phyloP scores from a whole-genome alignment of 108 stramenopile species.

The Pseudonitzschia multiseries region DNA sequence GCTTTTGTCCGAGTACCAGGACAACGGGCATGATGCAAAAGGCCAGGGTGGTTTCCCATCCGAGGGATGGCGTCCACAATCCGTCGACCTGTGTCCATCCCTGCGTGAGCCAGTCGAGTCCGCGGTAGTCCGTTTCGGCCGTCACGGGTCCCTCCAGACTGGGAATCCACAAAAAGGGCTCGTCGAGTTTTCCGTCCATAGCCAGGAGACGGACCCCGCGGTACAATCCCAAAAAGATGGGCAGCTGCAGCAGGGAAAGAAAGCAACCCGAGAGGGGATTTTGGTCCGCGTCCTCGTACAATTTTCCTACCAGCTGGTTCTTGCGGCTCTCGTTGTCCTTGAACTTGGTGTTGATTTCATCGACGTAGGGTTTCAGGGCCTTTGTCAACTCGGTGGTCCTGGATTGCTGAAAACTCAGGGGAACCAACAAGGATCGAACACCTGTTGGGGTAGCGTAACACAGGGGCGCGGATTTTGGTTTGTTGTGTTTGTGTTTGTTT shows the following conservation, averaged over 20 bases:
- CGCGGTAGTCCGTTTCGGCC: constrained; percentile 69
- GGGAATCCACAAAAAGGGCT: constrained; percentile 96
- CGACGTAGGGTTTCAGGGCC: constrained; percentile 84
- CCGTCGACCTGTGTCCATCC: constrained; percentile 60
- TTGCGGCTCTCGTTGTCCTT: constrained; percentile 83
- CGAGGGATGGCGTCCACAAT: constrained; percentile 62
- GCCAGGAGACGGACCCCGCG: constrained; percentile 87
- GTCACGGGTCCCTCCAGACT: constrained; percentile 90
- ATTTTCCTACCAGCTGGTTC: constrained; percentile 87
- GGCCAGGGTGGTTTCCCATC: constrained; percentile 91
- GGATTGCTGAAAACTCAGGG: constrained; percentile 87
- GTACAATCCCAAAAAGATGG: constrained; percentile 93
- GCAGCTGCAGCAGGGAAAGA: constrained; percentile 85
- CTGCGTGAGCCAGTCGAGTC: constrained; percentile 81
- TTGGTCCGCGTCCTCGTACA: constrained; percentile 90
- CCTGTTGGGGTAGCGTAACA: constrained; percentile 18
- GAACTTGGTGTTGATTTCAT: constrained; percentile 90
- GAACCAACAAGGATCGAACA: constrained; percentile 81
- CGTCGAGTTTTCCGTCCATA: constrained; percentile 76
- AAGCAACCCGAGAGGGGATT: constrained; percentile 96
- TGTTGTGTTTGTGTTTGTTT: not conserved
- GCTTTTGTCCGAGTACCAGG: constrained; percentile 82
- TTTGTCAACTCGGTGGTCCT: constrained; percentile 90
- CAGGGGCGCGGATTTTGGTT: not conserved
- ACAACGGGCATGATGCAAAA: constrained; percentile 91